Evolutionary conservation across 305 asterid species (phyloP), one percentile per base, ranked within the genome.

Genomic region (Fraxinus paxiana): DNA sequence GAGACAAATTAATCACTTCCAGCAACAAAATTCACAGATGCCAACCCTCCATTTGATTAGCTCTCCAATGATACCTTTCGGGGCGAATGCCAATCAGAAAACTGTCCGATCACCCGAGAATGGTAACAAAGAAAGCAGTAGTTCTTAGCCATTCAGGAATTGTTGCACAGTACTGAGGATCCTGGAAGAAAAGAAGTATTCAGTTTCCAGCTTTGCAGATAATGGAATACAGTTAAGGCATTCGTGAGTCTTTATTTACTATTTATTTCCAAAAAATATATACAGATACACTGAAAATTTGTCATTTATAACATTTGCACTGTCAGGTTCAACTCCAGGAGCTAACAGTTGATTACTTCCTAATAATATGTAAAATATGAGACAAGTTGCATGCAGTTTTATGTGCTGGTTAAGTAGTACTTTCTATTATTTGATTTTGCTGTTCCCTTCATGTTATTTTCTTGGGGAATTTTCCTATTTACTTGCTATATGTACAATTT

Each of bases 11-110:
- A 82, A 80, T 72, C 87, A 85, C 20, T 85, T 87, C 48, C 88
- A 87, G 22, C 86, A 79, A 38, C 88, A 83, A 35, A 88, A 82
- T 80, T 59, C 80, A 3, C 38, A 85, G 77, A 89, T 90, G 61
- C 88, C 94, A 71, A 84, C 92, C 51, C 94, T 88, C 78, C 92
- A 90, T 31, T 81, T 91, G 79, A 84, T 86, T 48, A 85, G 83
- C 71, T 73, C 90, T 1, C 87, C 92, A 1, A 20, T 77, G 86
- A 90, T 82, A 79, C 74, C 90, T 10, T 80, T 80, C 75, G 22
- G 69, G 18, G 30, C 75, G 46, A 81, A 86, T 82, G 77, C 78
- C 18, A 83, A 77, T 72, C 83, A 83, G 56, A 46, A 46, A 80
- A 61, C 80, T 33, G 81, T 71, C 22, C 81, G 22, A 24, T 79